A percentile compares a stretch with the other conserved stretches of the same genome.
Conservation (phyloP, 176 grass and related monocot genomes). For the Stipa capillata region DNA sequence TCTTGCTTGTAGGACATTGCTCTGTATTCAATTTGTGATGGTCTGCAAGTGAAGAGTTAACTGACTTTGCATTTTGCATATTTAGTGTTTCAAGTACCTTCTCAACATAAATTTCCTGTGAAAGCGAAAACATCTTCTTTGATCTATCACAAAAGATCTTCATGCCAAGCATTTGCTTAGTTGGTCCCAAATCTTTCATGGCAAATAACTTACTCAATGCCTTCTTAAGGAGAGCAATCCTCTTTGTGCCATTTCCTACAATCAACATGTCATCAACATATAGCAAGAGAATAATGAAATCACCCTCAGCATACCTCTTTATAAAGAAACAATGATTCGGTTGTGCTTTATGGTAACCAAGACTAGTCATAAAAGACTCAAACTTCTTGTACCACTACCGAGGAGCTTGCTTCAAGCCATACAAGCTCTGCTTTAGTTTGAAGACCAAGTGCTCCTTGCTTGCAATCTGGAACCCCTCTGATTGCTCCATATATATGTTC, state of each 20-base stretch:
- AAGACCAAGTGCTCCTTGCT: slow-evolving; percentile 2
- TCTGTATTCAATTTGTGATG: no score
- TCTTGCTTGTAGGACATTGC: no score
- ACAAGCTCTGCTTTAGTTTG: no score
- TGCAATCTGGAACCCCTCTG: not conserved
- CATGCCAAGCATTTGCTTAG: no score
- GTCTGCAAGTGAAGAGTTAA: no score
- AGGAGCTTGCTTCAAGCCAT: slow-evolving; percentile 15
- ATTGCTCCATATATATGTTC: no score
- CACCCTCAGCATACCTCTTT: not conserved
- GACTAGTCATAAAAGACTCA: not conserved
- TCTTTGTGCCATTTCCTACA: not conserved
- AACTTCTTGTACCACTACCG: not conserved
- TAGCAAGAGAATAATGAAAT: slow-evolving; percentile 15
- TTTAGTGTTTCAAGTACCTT: no score
- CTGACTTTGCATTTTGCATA: no score
- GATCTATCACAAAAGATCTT: no score
- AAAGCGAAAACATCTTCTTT: no score
- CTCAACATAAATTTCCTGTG: no score
- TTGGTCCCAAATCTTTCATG: slow-evolving; percentile 6
- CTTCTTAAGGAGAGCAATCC: not conserved
- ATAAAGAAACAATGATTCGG: slow-evolving; percentile 11
- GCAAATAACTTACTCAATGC: not conserved
- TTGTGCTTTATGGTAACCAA: not conserved
- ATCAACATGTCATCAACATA: slow-evolving; percentile 31